These are phyloP conservation scores for Sugiyamaella valdiviana DNA, from an alignment of 805 yeast species.

Conservation along the genomic window DNA sequence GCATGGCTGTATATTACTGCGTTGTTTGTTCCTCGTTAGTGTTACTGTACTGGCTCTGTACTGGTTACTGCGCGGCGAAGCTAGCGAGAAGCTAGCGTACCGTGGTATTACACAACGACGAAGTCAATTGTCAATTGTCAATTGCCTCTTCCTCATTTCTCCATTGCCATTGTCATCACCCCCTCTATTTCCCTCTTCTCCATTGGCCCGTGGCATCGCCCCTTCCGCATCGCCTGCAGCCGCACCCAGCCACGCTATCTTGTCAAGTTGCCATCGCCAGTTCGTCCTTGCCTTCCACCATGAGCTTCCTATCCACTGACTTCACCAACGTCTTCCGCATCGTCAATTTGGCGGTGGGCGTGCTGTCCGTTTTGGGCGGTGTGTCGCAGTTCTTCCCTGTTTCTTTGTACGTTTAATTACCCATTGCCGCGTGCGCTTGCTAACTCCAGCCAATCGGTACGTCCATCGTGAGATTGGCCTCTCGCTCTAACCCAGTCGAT, in stretches of 20 bases:
- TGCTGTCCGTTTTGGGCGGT: slow-evolving; percentile 26
- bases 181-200: no score
- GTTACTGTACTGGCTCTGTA: no score
- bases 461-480: slow-evolving; percentile 4
- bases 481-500: slow-evolving; percentile 21
- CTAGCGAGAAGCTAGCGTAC: no score
- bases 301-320: slow-evolving; percentile 24
- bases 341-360: slow-evolving; percentile 30
- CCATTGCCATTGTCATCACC: no score
- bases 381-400: slow-evolving; percentile 29
- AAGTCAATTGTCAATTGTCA: no score
- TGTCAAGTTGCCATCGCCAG: background rate
- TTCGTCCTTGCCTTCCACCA: slow-evolving; percentile 1
- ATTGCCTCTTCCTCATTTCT: no score
- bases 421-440: slow-evolving; percentile 2
- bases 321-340: slow-evolving; percentile 31
- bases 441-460: slow-evolving; percentile 21
- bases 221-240: background rate
- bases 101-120: no score
- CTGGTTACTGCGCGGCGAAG: no score
- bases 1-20: no score
- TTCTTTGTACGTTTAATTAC: slow-evolving; percentile 21
- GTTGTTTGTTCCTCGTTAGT: no score
- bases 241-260: background rate
- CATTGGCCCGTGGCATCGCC: background rate